Conservation (phyloP, 2,329 filamentous ascomycete genomes). For the Coniella lustricola region DNA sequence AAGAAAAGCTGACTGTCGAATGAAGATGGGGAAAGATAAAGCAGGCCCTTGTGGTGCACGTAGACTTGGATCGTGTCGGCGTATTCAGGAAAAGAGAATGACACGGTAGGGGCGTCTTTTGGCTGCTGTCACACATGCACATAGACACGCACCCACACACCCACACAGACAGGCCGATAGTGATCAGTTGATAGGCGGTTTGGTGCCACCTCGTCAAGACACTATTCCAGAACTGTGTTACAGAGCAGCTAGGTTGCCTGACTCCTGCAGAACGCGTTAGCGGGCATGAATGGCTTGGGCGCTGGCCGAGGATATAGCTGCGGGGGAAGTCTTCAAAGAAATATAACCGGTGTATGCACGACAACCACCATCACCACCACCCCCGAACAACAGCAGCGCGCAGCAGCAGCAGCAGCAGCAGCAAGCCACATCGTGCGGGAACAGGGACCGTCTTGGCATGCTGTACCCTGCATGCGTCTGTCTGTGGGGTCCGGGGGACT, state of each 20-base stretch:
- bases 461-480: neutral
- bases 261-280: slow-evolving; percentile 13
- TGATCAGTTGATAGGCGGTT: neutral
- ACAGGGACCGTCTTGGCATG: neutral
- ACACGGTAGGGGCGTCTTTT: neutral
- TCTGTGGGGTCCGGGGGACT: neutral
- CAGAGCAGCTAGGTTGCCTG: neutral
- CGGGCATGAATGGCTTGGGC: neutral
- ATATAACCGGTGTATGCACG: too few species aligned
- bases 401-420: neutral
- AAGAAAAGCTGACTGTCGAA: neutral
- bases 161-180: neutral
- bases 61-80: slow-evolving; percentile 1
- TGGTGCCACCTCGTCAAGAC: neutral
- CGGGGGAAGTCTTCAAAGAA: slow-evolving; percentile 3
- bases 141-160: slow-evolving; percentile 9
- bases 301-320: neutral
- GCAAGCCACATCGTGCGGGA: neutral
- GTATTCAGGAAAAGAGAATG: slow-evolving; percentile 7
- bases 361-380: too few species aligned
- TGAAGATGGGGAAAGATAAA: slow-evolving; percentile 10
- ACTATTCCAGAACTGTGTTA: neutral
- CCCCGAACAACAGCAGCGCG: neutral
- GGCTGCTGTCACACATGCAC: slow-evolving; percentile 8
- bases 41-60: slow-evolving; percentile 7